A percentile compares a stretch with the other conserved stretches of the same genome.
phyloP scores from a whole-genome alignment of 2,329 filamentous ascomycete genomes.

The Aureobasidium subglaciale region DNA sequence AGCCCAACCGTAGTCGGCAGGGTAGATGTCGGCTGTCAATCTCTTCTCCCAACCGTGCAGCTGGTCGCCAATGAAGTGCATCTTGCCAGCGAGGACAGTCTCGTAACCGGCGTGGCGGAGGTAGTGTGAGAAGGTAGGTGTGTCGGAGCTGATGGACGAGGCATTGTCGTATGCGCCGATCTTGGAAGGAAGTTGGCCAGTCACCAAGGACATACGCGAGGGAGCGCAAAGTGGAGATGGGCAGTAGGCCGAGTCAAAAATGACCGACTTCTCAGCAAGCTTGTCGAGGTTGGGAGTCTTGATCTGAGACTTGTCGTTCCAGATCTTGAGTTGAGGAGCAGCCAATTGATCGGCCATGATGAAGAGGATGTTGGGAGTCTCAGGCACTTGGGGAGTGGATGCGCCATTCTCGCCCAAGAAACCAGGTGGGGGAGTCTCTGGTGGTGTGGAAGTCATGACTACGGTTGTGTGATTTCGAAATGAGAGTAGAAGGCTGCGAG shows the following conservation, averaged over 20 bases:
- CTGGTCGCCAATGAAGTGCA: conserved; percentile 96
- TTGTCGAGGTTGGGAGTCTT: conserved; percentile 85
- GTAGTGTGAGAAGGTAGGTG: conserved; percentile 90
- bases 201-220: conserved; percentile 91
- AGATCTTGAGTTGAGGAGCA: conserved; percentile 83
- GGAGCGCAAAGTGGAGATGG: conserved; percentile 88
- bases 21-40: conserved; percentile 92
- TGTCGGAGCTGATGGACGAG: conserved; percentile 71
- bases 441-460: conserved; percentile 24
- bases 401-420: conserved; percentile 33
- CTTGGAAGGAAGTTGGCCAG: conserved; percentile 81
- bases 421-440: conserved; percentile 31
- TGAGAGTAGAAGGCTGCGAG: not conserved
- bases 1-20: conserved; percentile 87
- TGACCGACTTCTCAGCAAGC: conserved; percentile 71
- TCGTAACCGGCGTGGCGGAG: conserved; percentile 79
- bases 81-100: conserved; percentile 86
- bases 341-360: conserved; percentile 97
- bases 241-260: conserved; percentile 92
- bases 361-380: conserved; percentile 71
- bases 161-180: conserved; percentile 92
- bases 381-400: conserved; percentile 31
- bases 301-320: conserved; percentile 82
- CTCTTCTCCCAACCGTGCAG: conserved; percentile 89
- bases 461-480: not conserved